Evolutionary conservation across 2,329 filamentous ascomycete genomes (phyloP).

Genomic region (Penicillium sp.): DNA sequence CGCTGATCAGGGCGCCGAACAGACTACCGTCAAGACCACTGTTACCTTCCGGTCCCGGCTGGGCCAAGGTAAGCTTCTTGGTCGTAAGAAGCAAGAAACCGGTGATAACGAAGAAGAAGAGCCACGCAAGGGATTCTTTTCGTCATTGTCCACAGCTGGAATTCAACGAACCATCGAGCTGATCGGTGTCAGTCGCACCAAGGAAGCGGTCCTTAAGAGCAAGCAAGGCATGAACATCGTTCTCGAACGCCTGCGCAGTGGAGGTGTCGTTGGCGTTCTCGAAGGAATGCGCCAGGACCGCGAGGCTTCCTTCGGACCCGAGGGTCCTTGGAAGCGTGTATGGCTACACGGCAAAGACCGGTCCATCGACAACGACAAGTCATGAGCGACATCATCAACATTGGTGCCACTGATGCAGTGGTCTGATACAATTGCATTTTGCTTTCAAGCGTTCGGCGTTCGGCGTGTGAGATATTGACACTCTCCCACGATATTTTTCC

Average conservation of each 20-base stretch:
- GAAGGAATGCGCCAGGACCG: slow-evolving; percentile 69
- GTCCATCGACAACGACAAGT: slow-evolving; percentile 31
- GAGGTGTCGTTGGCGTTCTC: slow-evolving; percentile 68
- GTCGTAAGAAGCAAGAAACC: slow-evolving; percentile 41
- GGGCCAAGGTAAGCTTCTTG: slow-evolving; percentile 57
- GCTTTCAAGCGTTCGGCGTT: slow-evolving; percentile 26
- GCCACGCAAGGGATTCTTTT: slow-evolving; percentile 59
- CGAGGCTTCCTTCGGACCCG: slow-evolving; percentile 43
- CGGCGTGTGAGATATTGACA: slow-evolving; percentile 20
- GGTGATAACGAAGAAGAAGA: slow-evolving; percentile 53
- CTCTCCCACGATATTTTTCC: slow-evolving; percentile 21
- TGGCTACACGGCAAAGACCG: slow-evolving; percentile 40
- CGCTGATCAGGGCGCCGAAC: slow-evolving; percentile 44
- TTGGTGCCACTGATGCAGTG: background rate
- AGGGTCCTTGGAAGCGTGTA: slow-evolving; percentile 45
- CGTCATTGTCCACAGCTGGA: slow-evolving; percentile 60
- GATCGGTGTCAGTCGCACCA: slow-evolving; percentile 62
- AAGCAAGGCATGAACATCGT: slow-evolving; percentile 69
- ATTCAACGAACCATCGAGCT: slow-evolving; percentile 66
- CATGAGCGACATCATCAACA: slow-evolving; percentile 3
- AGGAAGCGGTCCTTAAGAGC: slow-evolving; percentile 63
- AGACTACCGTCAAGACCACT: slow-evolving; percentile 60
- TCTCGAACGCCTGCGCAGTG: slow-evolving; percentile 62
- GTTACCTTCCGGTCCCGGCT: slow-evolving; percentile 65
- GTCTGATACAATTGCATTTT: slow-evolving; percentile 13